Base-by-base conservation (phyloP, 2,329 filamentous ascomycete species). In the Ilyonectria robusta region DNA sequence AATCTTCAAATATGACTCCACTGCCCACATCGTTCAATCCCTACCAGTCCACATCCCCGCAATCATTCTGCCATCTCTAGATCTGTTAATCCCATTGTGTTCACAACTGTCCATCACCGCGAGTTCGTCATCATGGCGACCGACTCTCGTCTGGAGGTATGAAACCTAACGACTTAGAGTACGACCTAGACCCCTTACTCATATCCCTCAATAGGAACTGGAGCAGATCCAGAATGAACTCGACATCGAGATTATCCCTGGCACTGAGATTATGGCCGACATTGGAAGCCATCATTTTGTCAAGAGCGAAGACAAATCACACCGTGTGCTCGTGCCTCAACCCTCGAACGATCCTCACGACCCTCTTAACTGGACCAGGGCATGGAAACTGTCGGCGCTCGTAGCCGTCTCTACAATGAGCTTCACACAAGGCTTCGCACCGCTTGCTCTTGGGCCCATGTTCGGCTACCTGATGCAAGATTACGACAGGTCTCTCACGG, bases 261-360 rank as follows among this genome's bases (percentile, higher is more conserved):
- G 69, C 5, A 71, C 68, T 8, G 69, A 71, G 26, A 71, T 71
- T 48, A 71, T 71, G 69, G 59, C 68, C 9, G 69, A 71, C 17
- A 19, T 71, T n/a, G 69, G 69, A 17, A 67, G 65, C 29, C 59
- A 71, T 21, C 68, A 69, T 11, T 71, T 57, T 8, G 66, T 71
- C 47, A 62, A 66, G 47, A 50, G 66, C 29, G 51, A 67, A 8
- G 51, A 70, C 47, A 46, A 63, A 26, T 69, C 69, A 0, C 47
- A 71, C 15, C 56, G 61, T 13, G 69, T 71, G n/a, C 68, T 71
- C 40, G 51, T 71, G 23, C 69, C 69, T 1, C 66, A 71, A 5
- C 68, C 69, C 9, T 58, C 47, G 6, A 19, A 47, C 9, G 47
- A 61, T 23, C 35, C 59, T 11, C 48, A 61, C n/a, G 59, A 61